A percentile compares a stretch with the other conserved stretches of the same genome.
These are phyloP conservation scores for Mycocentrospora acerina DNA, from an alignment of 2,329 filamentous ascomycete genomes.

Conservation along the genomic window DNA sequence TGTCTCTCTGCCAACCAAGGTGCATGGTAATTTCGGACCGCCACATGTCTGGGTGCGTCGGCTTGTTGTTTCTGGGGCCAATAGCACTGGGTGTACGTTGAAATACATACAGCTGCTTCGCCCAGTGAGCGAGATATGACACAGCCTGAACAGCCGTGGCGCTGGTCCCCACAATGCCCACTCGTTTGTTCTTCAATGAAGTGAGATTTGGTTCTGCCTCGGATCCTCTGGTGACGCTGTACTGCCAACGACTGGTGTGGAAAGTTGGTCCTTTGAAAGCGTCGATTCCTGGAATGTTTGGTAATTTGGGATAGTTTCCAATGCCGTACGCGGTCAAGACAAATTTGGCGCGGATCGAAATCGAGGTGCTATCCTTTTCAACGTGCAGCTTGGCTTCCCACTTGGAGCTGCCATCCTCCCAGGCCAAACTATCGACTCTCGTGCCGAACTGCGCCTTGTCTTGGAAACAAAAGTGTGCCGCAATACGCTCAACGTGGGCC, in stretches of 20 bases:
- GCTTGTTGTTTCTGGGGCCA: slow-evolving; percentile 34
- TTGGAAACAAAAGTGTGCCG: slow-evolving; percentile 44
- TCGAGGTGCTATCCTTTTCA: too few relatives aligned
- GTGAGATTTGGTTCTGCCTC: too few relatives aligned
- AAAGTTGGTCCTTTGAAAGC: slow-evolving; percentile 45
- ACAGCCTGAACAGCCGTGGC: slow-evolving; percentile 47
- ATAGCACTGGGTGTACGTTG: slow-evolving; percentile 47
- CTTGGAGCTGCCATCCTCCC: slow-evolving; percentile 13
- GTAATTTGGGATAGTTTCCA: slow-evolving; percentile 23
- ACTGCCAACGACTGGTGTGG: slow-evolving; percentile 51
- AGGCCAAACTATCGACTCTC: slow-evolving; percentile 18
- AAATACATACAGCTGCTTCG: slow-evolving; percentile 43
- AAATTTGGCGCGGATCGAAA: too few relatives aligned
- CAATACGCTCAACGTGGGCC: slow-evolving; percentile 40
- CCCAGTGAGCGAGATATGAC: slow-evolving; percentile 42
- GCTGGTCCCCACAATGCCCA: slow-evolving; percentile 49
- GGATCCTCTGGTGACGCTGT: too few relatives aligned
- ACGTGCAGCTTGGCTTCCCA: slow-evolving; percentile 14
- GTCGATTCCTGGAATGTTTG: slow-evolving; percentile 45
- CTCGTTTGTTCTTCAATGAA: slow-evolving; percentile 31
- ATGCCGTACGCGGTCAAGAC: slow-evolving; percentile 10
- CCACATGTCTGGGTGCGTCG: slow-evolving; percentile 46
- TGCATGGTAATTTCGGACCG: too few relatives aligned
- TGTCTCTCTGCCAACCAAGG: slow-evolving; percentile 53
- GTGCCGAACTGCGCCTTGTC: slow-evolving; percentile 33